Base-by-base conservation (phyloP, 1,284 basidiomycete species). In the Malassezia equina region DNA sequence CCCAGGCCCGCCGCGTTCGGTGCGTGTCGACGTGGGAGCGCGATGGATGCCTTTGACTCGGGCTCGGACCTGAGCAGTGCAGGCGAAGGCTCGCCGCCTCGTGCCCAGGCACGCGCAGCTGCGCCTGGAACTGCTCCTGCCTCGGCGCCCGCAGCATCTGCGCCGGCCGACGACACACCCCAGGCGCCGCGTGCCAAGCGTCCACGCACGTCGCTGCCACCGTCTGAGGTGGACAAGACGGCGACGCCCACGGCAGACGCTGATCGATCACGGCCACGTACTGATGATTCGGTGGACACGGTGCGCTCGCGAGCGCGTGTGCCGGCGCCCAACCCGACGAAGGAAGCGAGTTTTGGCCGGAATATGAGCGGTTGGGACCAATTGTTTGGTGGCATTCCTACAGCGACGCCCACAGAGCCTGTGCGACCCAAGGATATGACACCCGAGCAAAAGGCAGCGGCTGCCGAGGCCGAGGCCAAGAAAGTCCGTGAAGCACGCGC, bases 311-410 rank as follows among this genome's bases (percentile, higher is more conserved):
- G 33, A 32, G 34, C 31, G 24, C 51, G 32, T 9, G 11, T 41
- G 24, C 40, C 17, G 13, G 43, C 25, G 34, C 29, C 29, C n/a
- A 39, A 23, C 2, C 23, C 40, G 9, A 17, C 34, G 19, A 17
- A 45, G 17, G 33, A 50, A 32, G 42, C 54, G 29, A 31, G 41
- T 3, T 57, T 57, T 23, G 49, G n/a, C 28, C 33, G 42, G 9
- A 52, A 51, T 28, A 57, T 57, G 55, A 52, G 49, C 27, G 55
- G 55, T 4, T 57, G 55, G 55, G 55, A 57, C 50, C 49, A 57
- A 40, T 27, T 57, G 40, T 57, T 57, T 48, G 55, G 55, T n/a
- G 29, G 36, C n/a, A 52, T 57, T 15, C 27, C 44, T 2, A n/a
- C n/a, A 6, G 12, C 54, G 39, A 19, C 47, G 19, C n/a, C 34